Evolutionary conservation across 805 yeast species (phyloP).

Genomic region (Pichia insulana): DNA sequence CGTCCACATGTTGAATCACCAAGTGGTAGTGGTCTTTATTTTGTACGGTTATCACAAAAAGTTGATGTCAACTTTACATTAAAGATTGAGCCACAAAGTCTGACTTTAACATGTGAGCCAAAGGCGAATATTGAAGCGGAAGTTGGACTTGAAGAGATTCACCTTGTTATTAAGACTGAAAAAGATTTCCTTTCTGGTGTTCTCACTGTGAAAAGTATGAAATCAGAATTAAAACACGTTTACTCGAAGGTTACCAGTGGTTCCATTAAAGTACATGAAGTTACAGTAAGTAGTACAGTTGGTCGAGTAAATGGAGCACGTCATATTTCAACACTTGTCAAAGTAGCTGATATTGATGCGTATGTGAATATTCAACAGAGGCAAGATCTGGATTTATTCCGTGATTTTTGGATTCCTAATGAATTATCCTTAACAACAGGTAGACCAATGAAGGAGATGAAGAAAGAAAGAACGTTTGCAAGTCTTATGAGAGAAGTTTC

Average conservation of each 20-base stretch:
- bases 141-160: constrained; percentile 64
- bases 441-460: constrained; percentile 6
- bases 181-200: constrained; percentile 33
- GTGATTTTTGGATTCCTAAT: constrained; percentile 70
- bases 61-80: constrained; percentile 57
- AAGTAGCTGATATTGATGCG: constrained; percentile 46
- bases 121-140: constrained; percentile 87
- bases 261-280: constrained; percentile 40
- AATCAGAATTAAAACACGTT: constrained; percentile 76
- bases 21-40: constrained; percentile 18
- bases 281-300: constrained; percentile 41
- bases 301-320: constrained; percentile 31
- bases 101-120: constrained; percentile 85
- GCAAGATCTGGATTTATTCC: constrained; percentile 77
- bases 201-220: constrained; percentile 43
- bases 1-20: no score
- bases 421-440: constrained; percentile 19
- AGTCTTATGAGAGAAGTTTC: constrained; percentile 48
- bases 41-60: constrained; percentile 40
- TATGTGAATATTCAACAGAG: constrained; percentile 74
- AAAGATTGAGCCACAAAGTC: constrained; percentile 60
- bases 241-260: constrained; percentile 89
- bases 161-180: constrained; percentile 46
- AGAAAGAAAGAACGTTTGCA: constrained; percentile 28
- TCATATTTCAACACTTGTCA: constrained; percentile 38